Base-by-base conservation (phyloP, 2,329 filamentous ascomycete species). In the Pseudocercospora crystallina region DNA sequence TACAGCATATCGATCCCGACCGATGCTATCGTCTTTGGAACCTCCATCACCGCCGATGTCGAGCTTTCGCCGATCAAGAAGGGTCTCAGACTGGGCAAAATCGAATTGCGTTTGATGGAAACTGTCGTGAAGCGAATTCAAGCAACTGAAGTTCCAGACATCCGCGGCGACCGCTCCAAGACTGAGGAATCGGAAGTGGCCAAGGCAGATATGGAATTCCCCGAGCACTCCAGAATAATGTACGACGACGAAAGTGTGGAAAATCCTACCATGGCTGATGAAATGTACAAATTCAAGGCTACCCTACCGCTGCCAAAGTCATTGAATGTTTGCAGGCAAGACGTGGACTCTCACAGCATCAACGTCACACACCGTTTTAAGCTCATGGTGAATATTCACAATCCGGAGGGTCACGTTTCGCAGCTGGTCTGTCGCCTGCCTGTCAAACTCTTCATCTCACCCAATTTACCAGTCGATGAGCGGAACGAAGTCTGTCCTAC, bases 1-100 rank as follows among this genome's bases (percentile, higher is more conserved):
- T 99, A 99, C 73, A 92, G 90, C 29, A 90, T 99, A 57, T 84
- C 89, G 51, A 89, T 95, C 9, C 92, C 94, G 0, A 91, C 90
- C 65, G 96, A 96, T 74, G 94, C 94, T 2, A 86, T 96, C 47
- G 87, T 96, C 13, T 95, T 96, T 63, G 94, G 94, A 43, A 95
- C 89, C n/a, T 80, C 80, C 15, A 84, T 97, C 42, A 83, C 85
- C 1, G 80, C 96, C 53, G 85, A 95, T 61, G 92, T 96, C 74
- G 84, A 88, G 56, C 84, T 97, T 56, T 89, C 90, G 1, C 91
- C 92, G 0, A 76, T 97, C 2, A 76, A 96, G 44, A 97, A 99
- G 71, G 92, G 90, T 2, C 77, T 99, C 12, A 84, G 85, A 53
- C 82, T 97, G 53, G 89, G 90, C n/a, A 85, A 85, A 44, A 86